Evolutionary conservation across 768 basidiomycete species (phyloP), one percentile per base, ranked within the genome.

Genomic region (Udeniomyces megalosporus): DNA sequence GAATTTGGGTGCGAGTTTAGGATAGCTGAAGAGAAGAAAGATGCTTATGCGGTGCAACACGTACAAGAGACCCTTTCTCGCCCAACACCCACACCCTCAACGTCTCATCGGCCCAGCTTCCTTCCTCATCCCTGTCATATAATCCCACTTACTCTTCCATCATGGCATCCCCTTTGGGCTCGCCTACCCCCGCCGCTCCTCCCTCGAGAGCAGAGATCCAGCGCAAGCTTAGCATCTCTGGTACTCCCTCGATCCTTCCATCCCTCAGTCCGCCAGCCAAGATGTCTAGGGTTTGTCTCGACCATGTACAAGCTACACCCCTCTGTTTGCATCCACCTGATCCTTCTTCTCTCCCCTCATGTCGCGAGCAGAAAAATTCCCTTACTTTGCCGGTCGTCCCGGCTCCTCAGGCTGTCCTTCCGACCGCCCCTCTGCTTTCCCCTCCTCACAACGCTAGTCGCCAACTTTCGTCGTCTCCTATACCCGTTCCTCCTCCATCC

Each of bases 131-230:
- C 17, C 38, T 8, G 17, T 17, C 38, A n/a, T n/a, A n/a, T n/a
- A n/a, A n/a, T n/a, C n/a, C n/a, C n/a, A n/a, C n/a, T n/a, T n/a
- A n/a, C n/a, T n/a, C n/a, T n/a, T n/a, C n/a, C n/a, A n/a, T n/a
- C 38, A 42, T 42, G 10, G 10, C 38, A 42, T 42, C 10, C 10
- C 38, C 38, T 42, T 42, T 42, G 17, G n/a, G n/a, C n/a, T n/a
- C 38, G 38, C 17, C 38, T 42, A 42, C 38, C 24, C 49, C 76
- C n/a, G 75, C 69, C 20, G 74, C 84, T 15, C 85, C 88, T 4
- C 89, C 87, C 8, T 84, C 88, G 14, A 83, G 84, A 17, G 87
- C 88, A 72, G 89, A 92, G 76, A 81, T 92, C 20, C 80, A 86
- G 62, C 79, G 87, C 67, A 91, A 90, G 71, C 80, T 92, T 42